These are phyloP conservation scores for Torulaspora microellipsoides DNA, from an alignment of 805 yeast genomes.

Conservation along the genomic window DNA sequence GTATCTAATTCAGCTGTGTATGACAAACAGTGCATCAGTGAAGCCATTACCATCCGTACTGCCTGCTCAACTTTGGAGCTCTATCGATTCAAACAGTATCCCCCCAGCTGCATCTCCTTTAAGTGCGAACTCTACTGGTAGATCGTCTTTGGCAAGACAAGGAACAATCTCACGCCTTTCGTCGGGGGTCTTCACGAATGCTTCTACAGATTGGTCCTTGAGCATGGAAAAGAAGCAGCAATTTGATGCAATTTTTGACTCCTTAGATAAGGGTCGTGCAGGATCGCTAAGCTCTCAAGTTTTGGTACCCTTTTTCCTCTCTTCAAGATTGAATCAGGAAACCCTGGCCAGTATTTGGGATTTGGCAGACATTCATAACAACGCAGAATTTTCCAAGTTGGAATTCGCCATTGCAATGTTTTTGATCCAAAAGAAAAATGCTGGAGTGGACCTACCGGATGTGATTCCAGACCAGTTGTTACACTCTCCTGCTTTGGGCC, in stretches of 20 bases:
- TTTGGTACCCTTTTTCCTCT: slow-evolving; percentile 83
- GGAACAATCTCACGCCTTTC: slow-evolving; percentile 33
- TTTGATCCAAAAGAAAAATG: slow-evolving; percentile 76
- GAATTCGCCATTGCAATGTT: slow-evolving; percentile 95
- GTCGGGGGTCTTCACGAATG: slow-evolving; percentile 34
- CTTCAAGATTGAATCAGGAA: slow-evolving; percentile 81
- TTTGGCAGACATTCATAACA: slow-evolving; percentile 80
- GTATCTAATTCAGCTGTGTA: slow-evolving; percentile 75
- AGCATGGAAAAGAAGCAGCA: slow-evolving; percentile 67
- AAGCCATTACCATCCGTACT: slow-evolving; percentile 50
- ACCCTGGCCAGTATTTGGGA: slow-evolving; percentile 92
- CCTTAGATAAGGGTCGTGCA: slow-evolving; percentile 58
- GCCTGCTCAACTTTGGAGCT: slow-evolving; percentile 42
- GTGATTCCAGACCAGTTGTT: slow-evolving; percentile 66
- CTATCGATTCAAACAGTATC: slow-evolving; percentile 23
- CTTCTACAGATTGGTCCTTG: slow-evolving; percentile 59
- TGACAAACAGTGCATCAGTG: slow-evolving; percentile 61
- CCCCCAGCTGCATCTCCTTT: slow-evolving; percentile 20
- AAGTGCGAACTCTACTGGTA: slow-evolving; percentile 29
- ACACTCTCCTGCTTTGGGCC: slow-evolving; percentile 33
- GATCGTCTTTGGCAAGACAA: slow-evolving; percentile 32
- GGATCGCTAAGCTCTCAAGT: slow-evolving; percentile 72
- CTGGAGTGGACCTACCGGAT: slow-evolving; percentile 75
- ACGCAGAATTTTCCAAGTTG: slow-evolving; percentile 70
- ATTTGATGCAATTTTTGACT: slow-evolving; percentile 73